A percentile compares a stretch with the other conserved stretches of the same genome.
Conservation (phyloP, 306 rosid genomes). For the Elaeagnus macrophylla region DNA sequence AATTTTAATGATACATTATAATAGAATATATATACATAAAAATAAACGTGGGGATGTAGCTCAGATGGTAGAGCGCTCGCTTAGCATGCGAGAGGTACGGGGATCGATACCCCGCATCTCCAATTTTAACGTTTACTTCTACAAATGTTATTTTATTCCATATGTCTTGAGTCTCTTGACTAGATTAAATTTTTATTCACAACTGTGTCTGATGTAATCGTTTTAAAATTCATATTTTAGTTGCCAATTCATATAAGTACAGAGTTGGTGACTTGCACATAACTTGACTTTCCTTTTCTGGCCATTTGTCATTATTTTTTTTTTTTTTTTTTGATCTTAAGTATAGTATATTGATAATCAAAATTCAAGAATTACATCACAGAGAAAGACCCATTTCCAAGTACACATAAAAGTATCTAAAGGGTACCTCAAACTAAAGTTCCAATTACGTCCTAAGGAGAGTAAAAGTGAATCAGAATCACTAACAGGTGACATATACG, state of each 20-base stretch:
- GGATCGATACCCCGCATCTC: conserved; percentile 96
- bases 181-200: background rate
- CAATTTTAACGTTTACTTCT: conserved; percentile 7
- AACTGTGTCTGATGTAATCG: background rate
- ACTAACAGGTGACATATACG: too few species aligned
- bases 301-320: conserved; percentile 13
- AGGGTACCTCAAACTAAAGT: too few species aligned
- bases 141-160: background rate
- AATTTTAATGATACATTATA: too few species aligned
- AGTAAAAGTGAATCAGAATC: too few species aligned
- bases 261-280: conserved; percentile 35
- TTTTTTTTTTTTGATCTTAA: conserved; percentile 13
- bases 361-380: too few species aligned
- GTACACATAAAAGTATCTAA: too few species aligned
- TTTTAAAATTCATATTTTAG: background rate
- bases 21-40: too few species aligned
- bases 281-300: conserved; percentile 16
- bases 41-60: conserved; percentile 71
- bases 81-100: conserved; percentile 93
- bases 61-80: conserved; percentile 99
- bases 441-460: too few species aligned
- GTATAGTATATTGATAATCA: too few species aligned
- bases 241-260: conserved; percentile 9
- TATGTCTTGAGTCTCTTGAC: background rate
- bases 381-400: too few species aligned